Base-by-base conservation (phyloP, 345 rosid species). In the Balakata baccata region DNA sequence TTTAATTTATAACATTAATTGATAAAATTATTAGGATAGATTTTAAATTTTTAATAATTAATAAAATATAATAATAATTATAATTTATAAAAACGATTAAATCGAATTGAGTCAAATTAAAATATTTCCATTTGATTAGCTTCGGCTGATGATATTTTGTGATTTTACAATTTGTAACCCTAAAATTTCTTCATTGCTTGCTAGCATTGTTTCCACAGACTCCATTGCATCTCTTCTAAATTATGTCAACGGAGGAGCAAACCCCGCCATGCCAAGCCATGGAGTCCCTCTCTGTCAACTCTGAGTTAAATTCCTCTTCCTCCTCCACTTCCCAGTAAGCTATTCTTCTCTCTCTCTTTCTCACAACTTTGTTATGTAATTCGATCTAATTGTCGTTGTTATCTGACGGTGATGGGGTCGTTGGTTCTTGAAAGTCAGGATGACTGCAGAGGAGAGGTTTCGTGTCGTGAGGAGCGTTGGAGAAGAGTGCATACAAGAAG, bases 401-500 rank as follows among this genome's bases (percentile, higher is more conserved):
- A n/a, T 16, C 37, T 8, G 0, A 50, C 14, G 61, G 18, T 23
- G 39, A 49, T n/a, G 29, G 14, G 12, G n/a, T 49, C 47, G 1
- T 18, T 61, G 47, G 47, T 16, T 72, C 12, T 72, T 62, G 12
- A 57, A 61, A 29, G 4, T 63, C 50, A 72, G 75, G 73, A 81
- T 90, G 86, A 87, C 79, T 62, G 74, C 75, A 29, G 97, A 89
- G 76, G 94, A 89, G 80, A 88, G 80, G 79, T 90, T 81, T 84
- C 81, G 74, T 68, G 80, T 88, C 61, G 89, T 94, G 84, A 87
- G 92, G 61, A 89, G 96, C 67, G 57, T 92, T 2, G 97, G 96
- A 49, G 98, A 90, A 78, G 93, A 92, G 84, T 90, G 97, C 64
- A 87, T 90, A n/a, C 90, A 85, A 63, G 93, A 94, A 60, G 97